A percentile compares a stretch with the other conserved stretches of the same genome.
phyloP scores from a whole-genome alignment of 2,329 filamentous ascomycete species.

The Calonectria hawksworthii region DNA sequence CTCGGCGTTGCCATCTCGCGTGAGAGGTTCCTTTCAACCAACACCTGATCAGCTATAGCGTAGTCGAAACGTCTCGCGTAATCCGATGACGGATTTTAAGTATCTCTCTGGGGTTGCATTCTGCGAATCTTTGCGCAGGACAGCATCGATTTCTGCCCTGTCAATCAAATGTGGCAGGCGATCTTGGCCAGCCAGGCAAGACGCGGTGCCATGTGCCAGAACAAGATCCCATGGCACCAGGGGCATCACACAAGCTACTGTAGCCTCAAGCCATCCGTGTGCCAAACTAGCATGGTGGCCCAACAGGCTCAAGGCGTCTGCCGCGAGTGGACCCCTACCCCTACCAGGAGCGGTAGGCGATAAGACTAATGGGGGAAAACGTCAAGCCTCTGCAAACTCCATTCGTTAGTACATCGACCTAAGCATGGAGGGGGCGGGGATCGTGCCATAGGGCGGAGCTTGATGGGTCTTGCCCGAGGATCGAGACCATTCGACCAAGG shows the following conservation, averaged over 20 bases:
- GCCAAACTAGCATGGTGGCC: conserved; percentile 40
- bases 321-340: conserved; percentile 29
- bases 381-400: conserved; percentile 42
- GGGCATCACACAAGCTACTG: conserved; percentile 35
- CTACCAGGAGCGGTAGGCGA: conserved; percentile 31
- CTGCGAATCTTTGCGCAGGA: conserved; percentile 11
- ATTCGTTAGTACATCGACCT: conserved; percentile 38
- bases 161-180: conserved; percentile 35
- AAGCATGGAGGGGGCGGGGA: conserved; percentile 40
- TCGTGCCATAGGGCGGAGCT: conserved; percentile 47
- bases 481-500: conserved; percentile 45
- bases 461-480: conserved; percentile 31
- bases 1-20: conserved; percentile 6
- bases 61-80: conserved; percentile 11
- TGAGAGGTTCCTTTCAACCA: conserved; percentile 4
- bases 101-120: conserved; percentile 12
- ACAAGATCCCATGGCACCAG: conserved; percentile 38
- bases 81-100: neutral
- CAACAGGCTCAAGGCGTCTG: conserved; percentile 37
- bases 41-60: conserved; percentile 5
- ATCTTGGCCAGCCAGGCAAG: conserved; percentile 33
- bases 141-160: conserved; percentile 20
- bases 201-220: conserved; percentile 41
- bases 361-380: conserved; percentile 44
- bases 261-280: conserved; percentile 47